Evolutionary conservation across 352 stramenopile genomes (phyloP).

Genomic region (Pseudoperonospora humuli): DNA sequence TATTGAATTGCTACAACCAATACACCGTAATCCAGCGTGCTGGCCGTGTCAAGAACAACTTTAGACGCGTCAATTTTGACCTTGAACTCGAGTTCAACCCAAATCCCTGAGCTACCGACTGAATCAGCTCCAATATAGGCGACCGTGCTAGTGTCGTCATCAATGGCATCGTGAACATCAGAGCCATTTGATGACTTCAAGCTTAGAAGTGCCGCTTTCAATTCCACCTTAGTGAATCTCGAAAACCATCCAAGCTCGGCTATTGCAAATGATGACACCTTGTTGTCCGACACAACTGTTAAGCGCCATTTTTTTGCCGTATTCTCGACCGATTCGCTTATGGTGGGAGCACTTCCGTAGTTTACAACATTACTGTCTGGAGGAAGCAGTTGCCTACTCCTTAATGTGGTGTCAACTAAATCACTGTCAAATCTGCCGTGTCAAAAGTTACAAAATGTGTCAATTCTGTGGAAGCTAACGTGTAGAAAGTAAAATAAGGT

Average conservation of each 20-base stretch:
- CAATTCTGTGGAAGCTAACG: not conserved
- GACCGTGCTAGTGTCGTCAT: slow-evolving; percentile 22
- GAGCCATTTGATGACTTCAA: slow-evolving; percentile 17
- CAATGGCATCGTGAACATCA: slow-evolving; percentile 9
- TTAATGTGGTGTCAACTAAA: slow-evolving; percentile 7
- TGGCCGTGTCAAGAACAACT: slow-evolving; percentile 19
- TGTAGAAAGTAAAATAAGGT: not conserved
- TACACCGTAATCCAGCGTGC: slow-evolving; percentile 12
- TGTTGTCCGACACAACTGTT: slow-evolving; percentile 12
- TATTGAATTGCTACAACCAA: slow-evolving; percentile 19
- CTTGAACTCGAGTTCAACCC: slow-evolving; percentile 23
- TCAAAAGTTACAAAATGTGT: not conserved
- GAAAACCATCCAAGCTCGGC: slow-evolving; percentile 28
- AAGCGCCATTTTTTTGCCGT: slow-evolving; percentile 16
- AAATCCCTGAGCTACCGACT: slow-evolving; percentile 8
- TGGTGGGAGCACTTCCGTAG: slow-evolving; percentile 3
- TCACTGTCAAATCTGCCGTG: slow-evolving; percentile 12
- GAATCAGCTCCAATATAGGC: slow-evolving; percentile 6
- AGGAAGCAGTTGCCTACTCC: not conserved
- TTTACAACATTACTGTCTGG: not conserved
- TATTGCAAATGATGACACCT: slow-evolving; percentile 15
- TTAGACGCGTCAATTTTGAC: slow-evolving; percentile 21
- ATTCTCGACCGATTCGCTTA: slow-evolving; percentile 8
- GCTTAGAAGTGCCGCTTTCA: slow-evolving; percentile 1
- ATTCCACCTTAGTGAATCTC: slow-evolving; percentile 9